Conservation (phyloP, 495 filamentous ascomycete genomes). For the Tuber calosporum region DNA sequence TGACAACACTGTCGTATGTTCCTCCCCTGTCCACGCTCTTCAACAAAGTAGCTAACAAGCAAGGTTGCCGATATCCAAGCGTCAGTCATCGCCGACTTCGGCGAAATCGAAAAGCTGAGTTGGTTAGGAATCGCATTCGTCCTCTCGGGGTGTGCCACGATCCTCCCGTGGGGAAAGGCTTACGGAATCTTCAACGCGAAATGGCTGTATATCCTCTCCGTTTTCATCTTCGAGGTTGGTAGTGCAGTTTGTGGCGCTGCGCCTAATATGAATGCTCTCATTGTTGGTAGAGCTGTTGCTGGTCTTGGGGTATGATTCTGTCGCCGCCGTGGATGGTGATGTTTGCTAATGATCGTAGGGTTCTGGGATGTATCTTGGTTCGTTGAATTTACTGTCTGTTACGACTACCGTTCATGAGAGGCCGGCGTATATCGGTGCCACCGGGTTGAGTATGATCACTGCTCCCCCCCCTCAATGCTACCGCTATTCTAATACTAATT, state of each 20-base stretch:
- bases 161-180: conserved; percentile 48
- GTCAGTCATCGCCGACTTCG: conserved; percentile 49
- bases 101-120: conserved; percentile 50
- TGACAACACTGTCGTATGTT: conserved; percentile 51
- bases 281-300: conserved; percentile 57
- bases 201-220: conserved; percentile 49
- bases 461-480: background rate
- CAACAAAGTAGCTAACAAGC: background rate
- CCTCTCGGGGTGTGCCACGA: conserved; percentile 48
- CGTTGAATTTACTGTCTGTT: conserved; percentile 46
- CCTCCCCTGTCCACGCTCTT: background rate
- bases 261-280: conserved; percentile 53
- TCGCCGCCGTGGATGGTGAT: conserved; percentile 47
- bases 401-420: conserved; percentile 47
- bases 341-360: conserved; percentile 46
- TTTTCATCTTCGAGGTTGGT: conserved; percentile 50
- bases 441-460: conserved; percentile 8
- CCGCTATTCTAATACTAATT: background rate
- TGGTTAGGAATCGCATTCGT: conserved; percentile 55
- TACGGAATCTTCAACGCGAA: conserved; percentile 53
- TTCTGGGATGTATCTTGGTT: conserved; percentile 50
- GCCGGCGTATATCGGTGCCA: conserved; percentile 47
- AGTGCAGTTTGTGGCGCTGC: conserved; percentile 59
- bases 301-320: conserved; percentile 53
- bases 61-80: conserved; percentile 54